These are phyloP conservation scores for Pythium coloratum DNA, from an alignment of 352 stramenopile genomes.

Conservation along the genomic window DNA sequence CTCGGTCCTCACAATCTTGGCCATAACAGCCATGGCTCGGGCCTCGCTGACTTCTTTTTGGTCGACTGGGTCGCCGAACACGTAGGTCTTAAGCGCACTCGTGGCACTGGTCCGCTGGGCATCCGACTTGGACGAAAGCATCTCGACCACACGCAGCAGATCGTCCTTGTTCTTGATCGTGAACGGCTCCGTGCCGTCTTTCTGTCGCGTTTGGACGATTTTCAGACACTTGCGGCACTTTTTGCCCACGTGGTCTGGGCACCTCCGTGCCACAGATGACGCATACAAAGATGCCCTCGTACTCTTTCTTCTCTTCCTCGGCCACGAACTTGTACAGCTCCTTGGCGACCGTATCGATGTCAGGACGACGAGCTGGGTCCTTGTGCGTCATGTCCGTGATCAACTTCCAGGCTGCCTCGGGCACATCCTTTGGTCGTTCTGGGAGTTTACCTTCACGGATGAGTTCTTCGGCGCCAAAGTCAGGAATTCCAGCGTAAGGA, in stretches of 20 bases:
- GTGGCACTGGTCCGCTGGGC: constrained; percentile 6
- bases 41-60: constrained; percentile 7
- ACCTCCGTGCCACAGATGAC: constrained; percentile 3
- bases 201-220: too few relatives aligned
- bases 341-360: constrained; percentile 5
- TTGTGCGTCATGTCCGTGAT: constrained; percentile 4
- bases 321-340: constrained; percentile 13
- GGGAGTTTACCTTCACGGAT: not conserved
- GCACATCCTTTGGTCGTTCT: not conserved
- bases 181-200: too few relatives aligned
- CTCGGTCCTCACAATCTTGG: not conserved
- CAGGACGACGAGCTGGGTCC: too few relatives aligned
- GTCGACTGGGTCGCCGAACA: constrained; percentile 11
- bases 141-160: constrained; percentile 9
- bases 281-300: not conserved
- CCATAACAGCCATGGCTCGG: constrained; percentile 8
- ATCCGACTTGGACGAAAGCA: constrained; percentile 2
- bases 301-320: constrained; percentile 3
- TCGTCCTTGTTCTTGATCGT: constrained; percentile 7
- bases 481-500: not conserved
- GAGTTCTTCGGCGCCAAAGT: not conserved
- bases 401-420: not conserved
- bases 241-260: too few relatives aligned
- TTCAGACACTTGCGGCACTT: constrained; percentile 5
- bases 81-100: constrained; percentile 8